These are phyloP conservation scores for Ceratorhiza oryzae-sativae DNA, from an alignment of 1,284 basidiomycete genomes.

Conservation along the genomic window DNA sequence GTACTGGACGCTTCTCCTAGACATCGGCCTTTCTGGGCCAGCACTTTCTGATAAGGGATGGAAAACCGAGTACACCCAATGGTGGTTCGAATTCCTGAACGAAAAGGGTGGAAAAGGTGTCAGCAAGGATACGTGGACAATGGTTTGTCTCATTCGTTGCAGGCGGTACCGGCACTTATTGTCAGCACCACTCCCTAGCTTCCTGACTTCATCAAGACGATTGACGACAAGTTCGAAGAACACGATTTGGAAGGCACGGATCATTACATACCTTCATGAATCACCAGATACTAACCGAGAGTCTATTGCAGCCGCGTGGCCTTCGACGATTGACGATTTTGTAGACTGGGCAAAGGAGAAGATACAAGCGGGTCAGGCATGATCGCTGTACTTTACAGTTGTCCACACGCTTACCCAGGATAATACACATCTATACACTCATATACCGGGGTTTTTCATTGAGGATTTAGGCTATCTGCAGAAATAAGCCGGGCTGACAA, in stretches of 20 bases:
- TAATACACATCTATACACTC: background rate
- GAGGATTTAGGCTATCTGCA: slow-evolving; percentile 12
- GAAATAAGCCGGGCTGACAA: slow-evolving; percentile 23
- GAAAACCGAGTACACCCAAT: slow-evolving; percentile 68
- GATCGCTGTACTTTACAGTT: background rate
- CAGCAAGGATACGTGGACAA: slow-evolving; percentile 93
- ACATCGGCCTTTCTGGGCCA: slow-evolving; percentile 74
- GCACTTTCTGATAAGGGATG: slow-evolving; percentile 74
- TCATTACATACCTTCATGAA: background rate
- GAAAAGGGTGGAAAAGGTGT: slow-evolving; percentile 80
- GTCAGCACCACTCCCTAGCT: slow-evolving; percentile 59
- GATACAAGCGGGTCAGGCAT: slow-evolving; percentile 13
- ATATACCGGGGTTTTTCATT: background rate
- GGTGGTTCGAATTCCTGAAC: slow-evolving; percentile 86
- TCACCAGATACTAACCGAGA: background rate
- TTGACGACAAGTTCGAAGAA: slow-evolving; percentile 79
- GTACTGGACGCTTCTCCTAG: slow-evolving; percentile 86
- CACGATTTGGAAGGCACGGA: slow-evolving; percentile 85
- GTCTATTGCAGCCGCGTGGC: slow-evolving; percentile 74
- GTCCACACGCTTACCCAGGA: background rate
- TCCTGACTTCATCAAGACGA: slow-evolving; percentile 79
- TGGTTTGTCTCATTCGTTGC: slow-evolving; percentile 62
- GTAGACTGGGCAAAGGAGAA: slow-evolving; percentile 69
- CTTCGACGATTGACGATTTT: slow-evolving; percentile 87
- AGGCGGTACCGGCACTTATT: background rate